phyloP scores from a whole-genome alignment of 192 early-diverging fungal species.

The Fimicolochytrium jonesii region DNA sequence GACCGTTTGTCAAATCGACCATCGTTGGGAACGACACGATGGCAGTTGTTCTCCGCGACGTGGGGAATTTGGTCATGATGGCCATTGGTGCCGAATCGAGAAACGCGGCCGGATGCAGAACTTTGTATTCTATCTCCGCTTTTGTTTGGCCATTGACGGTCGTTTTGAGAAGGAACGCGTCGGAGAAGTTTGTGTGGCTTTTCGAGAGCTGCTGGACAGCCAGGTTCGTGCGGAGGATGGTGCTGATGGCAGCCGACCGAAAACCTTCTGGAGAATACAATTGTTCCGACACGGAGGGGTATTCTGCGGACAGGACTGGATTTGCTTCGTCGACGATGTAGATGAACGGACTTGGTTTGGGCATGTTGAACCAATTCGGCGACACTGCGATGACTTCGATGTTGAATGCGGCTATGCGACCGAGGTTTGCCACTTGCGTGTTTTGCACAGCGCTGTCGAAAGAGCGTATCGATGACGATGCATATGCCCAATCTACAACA shows the following conservation, averaged over 20 bases:
- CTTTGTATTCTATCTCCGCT: not conserved
- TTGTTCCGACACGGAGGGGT: slow-evolving; percentile 21
- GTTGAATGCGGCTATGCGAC: slow-evolving; percentile 1
- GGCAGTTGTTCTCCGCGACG: not conserved
- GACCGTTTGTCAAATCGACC: slow-evolving; percentile 17
- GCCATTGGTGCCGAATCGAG: slow-evolving; percentile 4
- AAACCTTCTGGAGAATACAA: slow-evolving; percentile 21
- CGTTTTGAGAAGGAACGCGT: slow-evolving; percentile 2
- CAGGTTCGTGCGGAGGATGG: slow-evolving; percentile 3
- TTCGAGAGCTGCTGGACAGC: not conserved
- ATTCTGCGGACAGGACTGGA: not conserved
- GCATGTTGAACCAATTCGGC: slow-evolving; percentile 21
- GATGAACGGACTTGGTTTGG: not conserved
- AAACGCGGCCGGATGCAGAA: slow-evolving; percentile 18
- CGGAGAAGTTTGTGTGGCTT: slow-evolving; percentile 12
- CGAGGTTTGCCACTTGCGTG: slow-evolving; percentile 22
- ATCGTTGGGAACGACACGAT: slow-evolving; percentile 29
- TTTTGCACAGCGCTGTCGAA: not conserved
- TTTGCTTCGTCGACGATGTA: not conserved
- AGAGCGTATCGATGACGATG: not conserved
- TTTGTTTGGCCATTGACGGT: not conserved
- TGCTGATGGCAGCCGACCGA: slow-evolving; percentile 18
- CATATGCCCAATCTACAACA: slow-evolving; percentile 20
- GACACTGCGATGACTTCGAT: slow-evolving; percentile 18
- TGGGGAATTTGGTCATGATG: slow-evolving; percentile 21